phyloP scores from a whole-genome alignment of 169 alveolate species.

The Eimeria sp. region DNA sequence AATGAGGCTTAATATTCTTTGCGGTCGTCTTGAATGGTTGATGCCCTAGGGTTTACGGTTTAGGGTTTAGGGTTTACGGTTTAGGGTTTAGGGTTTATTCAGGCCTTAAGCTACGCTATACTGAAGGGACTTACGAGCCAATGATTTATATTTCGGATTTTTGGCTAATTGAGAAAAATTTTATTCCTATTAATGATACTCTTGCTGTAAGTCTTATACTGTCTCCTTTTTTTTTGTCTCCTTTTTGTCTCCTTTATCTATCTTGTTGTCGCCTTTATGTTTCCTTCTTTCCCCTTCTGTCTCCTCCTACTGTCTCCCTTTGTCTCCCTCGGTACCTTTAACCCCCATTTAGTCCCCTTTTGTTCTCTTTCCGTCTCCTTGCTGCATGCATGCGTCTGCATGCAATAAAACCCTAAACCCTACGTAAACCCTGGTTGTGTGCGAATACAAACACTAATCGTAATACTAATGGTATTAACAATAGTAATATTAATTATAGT shows the following conservation, averaged over 20 bases:
- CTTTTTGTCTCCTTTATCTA: neutral
- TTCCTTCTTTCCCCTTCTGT: neutral
- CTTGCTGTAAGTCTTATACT: slow-evolving; percentile 1
- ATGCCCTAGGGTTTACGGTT: neutral
- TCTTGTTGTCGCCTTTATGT: neutral
- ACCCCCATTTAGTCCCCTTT: neutral
- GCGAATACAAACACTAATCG: no score
- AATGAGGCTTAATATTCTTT: neutral
- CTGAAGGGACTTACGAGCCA: slow-evolving; percentile 61
- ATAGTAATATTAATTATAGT: no score
- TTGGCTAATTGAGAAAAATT: slow-evolving; percentile 79
- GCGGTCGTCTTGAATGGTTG: neutral
- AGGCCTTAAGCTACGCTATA: neutral
- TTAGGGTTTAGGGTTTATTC: neutral
- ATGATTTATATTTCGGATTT: slow-evolving; percentile 67
- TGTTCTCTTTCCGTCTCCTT: neutral
- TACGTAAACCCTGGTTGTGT: neutral
- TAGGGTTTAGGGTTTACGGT: slow-evolving; percentile 29
- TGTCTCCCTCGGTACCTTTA: neutral
- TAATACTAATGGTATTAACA: no score
- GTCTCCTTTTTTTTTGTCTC: neutral
- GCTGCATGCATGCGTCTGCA: neutral
- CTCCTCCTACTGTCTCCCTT: neutral
- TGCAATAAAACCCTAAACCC: neutral
- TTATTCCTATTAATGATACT: slow-evolving; percentile 58